Conservation (phyloP, 1,284 basidiomycete genomes). For the Cutaneotrichosporon daszewskae region DNA sequence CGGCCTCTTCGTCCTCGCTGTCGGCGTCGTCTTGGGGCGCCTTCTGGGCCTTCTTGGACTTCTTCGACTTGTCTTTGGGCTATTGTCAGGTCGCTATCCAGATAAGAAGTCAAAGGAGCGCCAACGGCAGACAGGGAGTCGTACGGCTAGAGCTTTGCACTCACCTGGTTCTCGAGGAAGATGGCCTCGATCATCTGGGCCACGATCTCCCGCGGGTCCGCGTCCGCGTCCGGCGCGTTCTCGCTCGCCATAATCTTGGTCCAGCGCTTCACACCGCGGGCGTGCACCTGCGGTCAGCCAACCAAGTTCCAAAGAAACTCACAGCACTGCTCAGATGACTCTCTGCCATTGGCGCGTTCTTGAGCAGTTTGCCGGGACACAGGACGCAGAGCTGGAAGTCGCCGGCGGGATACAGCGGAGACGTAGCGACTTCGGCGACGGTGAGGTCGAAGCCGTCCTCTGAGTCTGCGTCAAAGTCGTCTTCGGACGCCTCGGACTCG, state of each 20-base stretch:
- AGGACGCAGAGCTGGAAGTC: slow-evolving; percentile 57
- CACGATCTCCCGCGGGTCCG: slow-evolving; percentile 31
- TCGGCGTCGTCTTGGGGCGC: neutral
- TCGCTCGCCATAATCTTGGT: slow-evolving; percentile 9
- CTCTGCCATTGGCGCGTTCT: slow-evolving; percentile 58
- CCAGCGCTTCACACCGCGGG: slow-evolving; percentile 29
- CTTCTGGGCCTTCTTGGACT: slow-evolving; percentile 5
- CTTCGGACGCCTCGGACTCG: slow-evolving; percentile 3
- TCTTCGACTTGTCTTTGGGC: neutral
- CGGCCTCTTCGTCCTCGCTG: neutral
- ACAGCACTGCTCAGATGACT: slow-evolving; percentile 63
- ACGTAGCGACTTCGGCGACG: slow-evolving; percentile 57
- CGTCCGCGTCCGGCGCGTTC: slow-evolving; percentile 5
- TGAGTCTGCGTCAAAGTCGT: neutral
- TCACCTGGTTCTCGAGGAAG: neutral
- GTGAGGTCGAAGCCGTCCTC: slow-evolving; percentile 51
- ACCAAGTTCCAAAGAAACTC: slow-evolving; percentile 43
- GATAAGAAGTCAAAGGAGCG: too few relatives aligned
- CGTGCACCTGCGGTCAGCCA: slow-evolving; percentile 22
- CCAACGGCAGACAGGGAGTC: too few relatives aligned
- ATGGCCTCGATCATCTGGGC: slow-evolving; percentile 23
- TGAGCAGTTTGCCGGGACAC: slow-evolving; percentile 69
- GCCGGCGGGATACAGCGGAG: slow-evolving; percentile 53
- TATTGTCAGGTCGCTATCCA: neutral
- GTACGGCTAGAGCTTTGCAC: neutral